These are phyloP conservation scores for Puya raimondii DNA, from an alignment of 176 grass and related monocot genomes.

Conservation along the genomic window DNA sequence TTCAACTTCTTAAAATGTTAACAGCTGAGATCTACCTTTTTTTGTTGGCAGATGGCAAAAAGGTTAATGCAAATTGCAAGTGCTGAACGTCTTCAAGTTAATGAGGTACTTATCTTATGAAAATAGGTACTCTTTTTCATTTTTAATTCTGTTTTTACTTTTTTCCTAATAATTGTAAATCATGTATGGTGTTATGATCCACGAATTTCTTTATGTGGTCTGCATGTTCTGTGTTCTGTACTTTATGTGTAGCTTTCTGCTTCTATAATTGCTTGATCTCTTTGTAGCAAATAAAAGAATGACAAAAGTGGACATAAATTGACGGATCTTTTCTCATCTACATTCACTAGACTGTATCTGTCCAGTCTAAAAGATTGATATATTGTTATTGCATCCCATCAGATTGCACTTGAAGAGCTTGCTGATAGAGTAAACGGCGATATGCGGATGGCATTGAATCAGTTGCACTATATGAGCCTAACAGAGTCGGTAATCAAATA, in stretches of 20 bases:
- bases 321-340: too few relatives aligned
- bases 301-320: too few relatives aligned
- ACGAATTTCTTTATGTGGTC: background rate
- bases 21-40: background rate
- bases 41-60: slow-evolving; percentile 69
- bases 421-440: slow-evolving; percentile 98
- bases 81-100: slow-evolving; percentile 85
- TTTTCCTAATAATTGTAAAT: slow-evolving; percentile 1
- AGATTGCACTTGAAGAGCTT: slow-evolving; percentile 97
- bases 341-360: background rate
- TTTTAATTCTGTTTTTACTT: slow-evolving; percentile 3
- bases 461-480: slow-evolving; percentile 98
- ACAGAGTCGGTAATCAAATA: slow-evolving; percentile 91
- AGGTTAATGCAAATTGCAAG: slow-evolving; percentile 94
- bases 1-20: background rate
- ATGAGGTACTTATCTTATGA: slow-evolving; percentile 53
- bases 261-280: too few relatives aligned
- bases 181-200: background rate
- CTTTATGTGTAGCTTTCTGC: background rate
- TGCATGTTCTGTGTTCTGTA: background rate
- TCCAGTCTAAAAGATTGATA: background rate
- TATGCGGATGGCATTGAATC: slow-evolving; percentile 97
- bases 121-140: background rate
- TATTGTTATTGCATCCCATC: background rate
- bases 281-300: too few relatives aligned